Percentiles rank a stretch among this genome's conserved stretches.
These are phyloP conservation scores for Apiospora pterosperma DNA, from an alignment of 2,329 filamentous ascomycete genomes.

Conservation along the genomic window DNA sequence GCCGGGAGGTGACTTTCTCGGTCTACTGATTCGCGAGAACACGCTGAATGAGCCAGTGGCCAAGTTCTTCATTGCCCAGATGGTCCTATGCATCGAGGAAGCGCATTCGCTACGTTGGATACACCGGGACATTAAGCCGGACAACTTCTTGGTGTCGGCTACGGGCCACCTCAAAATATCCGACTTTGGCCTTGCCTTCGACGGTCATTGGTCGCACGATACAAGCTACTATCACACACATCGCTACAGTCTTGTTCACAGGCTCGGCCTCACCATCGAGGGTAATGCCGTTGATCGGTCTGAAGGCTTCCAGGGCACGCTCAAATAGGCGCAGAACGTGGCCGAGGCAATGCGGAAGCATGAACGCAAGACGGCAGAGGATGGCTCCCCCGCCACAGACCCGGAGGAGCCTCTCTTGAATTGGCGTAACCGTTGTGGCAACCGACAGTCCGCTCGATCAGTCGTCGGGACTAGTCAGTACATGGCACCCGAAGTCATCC, in stretches of 20 bases:
- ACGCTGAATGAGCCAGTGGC: conserved; percentile 75
- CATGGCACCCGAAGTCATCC: conserved; percentile 93
- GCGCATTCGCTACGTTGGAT: conserved; percentile 86
- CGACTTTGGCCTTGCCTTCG: conserved; percentile 93
- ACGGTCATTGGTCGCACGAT: conserved; percentile 93
- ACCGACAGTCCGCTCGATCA: conserved; percentile 73
- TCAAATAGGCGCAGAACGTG: conserved; percentile 37
- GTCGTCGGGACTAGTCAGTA: conserved; percentile 96
- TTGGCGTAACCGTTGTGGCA: conserved; percentile 67
- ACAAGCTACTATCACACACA: conserved; percentile 82
- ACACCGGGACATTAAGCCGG: conserved; percentile 93
- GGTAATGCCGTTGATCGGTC: conserved; percentile 68
- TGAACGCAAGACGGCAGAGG: conserved; percentile 34
- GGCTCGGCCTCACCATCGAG: conserved; percentile 67
- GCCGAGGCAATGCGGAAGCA: conserved; percentile 35
- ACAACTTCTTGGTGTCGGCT: conserved; percentile 90
- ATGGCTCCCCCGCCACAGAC: conserved; percentile 28
- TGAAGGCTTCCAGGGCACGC: conserved; percentile 30
- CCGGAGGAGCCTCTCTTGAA: conserved; percentile 53
- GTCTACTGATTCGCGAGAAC: conserved; percentile 80
- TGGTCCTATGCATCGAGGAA: conserved; percentile 93
- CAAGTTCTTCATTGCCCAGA: conserved; percentile 88
- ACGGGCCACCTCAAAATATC: conserved; percentile 92
- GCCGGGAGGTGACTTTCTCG: conserved; percentile 92
- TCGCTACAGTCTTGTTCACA: conserved; percentile 74